Base-by-base conservation (phyloP, 2,329 filamentous ascomycete genomes). In the Orbilia quercus region DNA sequence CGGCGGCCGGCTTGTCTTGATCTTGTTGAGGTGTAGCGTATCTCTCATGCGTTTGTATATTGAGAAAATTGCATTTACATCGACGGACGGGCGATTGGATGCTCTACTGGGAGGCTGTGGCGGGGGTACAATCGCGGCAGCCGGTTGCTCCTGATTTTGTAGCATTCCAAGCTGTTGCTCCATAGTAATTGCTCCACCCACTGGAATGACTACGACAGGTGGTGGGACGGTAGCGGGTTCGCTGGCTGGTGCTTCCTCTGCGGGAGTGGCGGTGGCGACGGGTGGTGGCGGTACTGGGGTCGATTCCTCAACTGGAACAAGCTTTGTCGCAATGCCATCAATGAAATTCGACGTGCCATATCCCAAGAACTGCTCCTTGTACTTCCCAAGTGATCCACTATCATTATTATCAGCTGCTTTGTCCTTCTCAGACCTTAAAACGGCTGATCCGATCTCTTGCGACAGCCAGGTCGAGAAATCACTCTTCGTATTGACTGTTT, bases 381-480 rank as follows among this genome's bases (percentile, higher is more conserved):
- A 83, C 18, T 79, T 81, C 18, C 59, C 69, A 76, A 80, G 77
- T 12, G 80, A 59, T 67, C 67, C 60, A 1, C 20, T 54, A 75
- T 76, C 77, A 31, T 70, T 72, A 11, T 57, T 79, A 48, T 82
- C 79, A 44, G 83, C 78, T 34, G 81, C 81, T 69, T 84, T 85
- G 23, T 72, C 59, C 47, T 72, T 72, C 57, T 84, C 82, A 6
- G 84, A 79, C 63, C 84, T 82, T 2, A 82, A 81, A 7, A 86
- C 79, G 40, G 81, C 78, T 4, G 80, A 79, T n/a, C 82, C 81
- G 77, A 91, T 84, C 59, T 88, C 84, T 38, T 84, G 83, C 59
- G 85, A 83, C 12, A 96, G 81, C 82, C 92, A 96, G 0, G 88
- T 83, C 2, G 88, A 84, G 78, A 96, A 94, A 0, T 84, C 80